Evolutionary conservation across 2,329 filamentous ascomycete genomes (phyloP).

Genomic region (Chrysoporthe puriensis): DNA sequence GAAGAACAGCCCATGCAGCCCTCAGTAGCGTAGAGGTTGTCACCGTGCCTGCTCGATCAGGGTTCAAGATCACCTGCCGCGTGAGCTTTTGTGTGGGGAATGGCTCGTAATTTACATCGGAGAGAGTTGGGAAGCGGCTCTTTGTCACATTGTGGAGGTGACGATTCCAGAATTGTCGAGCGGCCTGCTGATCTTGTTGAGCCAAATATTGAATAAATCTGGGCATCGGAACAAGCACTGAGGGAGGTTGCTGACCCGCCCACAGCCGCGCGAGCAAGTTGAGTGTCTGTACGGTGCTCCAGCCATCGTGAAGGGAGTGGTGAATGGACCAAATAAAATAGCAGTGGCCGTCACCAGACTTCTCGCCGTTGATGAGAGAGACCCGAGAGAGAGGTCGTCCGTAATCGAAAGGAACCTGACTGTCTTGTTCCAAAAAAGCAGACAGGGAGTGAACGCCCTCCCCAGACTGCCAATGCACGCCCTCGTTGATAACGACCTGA

Average conservation of each 20-base stretch:
- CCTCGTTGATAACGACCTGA: slow-evolving; percentile 51
- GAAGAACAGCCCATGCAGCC: not conserved
- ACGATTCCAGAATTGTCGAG: not conserved
- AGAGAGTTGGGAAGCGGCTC: not conserved
- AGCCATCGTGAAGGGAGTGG: slow-evolving; percentile 61
- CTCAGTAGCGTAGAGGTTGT: not conserved
- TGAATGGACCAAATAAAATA: slow-evolving; percentile 41
- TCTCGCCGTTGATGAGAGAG: not conserved
- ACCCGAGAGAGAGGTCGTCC: not conserved
- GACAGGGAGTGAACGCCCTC: not conserved
- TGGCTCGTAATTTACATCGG: not conserved
- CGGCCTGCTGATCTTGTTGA: not conserved
- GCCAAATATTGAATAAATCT: not conserved
- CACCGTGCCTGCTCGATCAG: not conserved
- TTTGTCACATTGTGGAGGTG: not conserved
- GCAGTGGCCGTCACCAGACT: not conserved
- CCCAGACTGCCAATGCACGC: slow-evolving; percentile 43
- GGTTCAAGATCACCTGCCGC: not conserved
- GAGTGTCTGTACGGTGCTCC: slow-evolving; percentile 41
- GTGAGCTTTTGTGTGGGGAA: not conserved
- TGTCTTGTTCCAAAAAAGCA: not conserved
- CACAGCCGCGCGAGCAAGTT: not conserved
- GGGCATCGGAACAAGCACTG: not conserved
- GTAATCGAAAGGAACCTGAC: not conserved
- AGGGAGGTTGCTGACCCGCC: not conserved